A percentile compares a stretch with the other conserved stretches of the same genome.
Evolutionary conservation across 257 asterid genomes (phyloP).

Genomic region (Ajuga chamaepitys): DNA sequence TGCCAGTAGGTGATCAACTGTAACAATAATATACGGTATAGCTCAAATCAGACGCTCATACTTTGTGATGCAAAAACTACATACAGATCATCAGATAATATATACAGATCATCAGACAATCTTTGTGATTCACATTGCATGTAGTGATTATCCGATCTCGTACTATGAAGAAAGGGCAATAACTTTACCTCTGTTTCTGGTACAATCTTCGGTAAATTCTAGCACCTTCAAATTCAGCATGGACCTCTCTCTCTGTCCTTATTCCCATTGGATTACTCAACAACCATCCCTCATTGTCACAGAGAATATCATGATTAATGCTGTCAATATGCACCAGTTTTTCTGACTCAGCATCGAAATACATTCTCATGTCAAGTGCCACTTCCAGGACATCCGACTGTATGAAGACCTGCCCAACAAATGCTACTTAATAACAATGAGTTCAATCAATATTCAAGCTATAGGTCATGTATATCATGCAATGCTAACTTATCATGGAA

Average conservation of each 20-base stretch:
- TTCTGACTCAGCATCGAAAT: slow-evolving; percentile 52
- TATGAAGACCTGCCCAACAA: slow-evolving; percentile 55
- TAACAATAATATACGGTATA: not conserved
- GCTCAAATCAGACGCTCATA: not conserved
- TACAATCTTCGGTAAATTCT: slow-evolving; percentile 73
- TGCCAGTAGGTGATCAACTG: slow-evolving; percentile 6
- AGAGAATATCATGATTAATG: slow-evolving; percentile 28
- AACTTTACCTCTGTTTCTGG: slow-evolving; percentile 33
- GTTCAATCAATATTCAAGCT: not conserved
- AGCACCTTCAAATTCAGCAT: slow-evolving; percentile 84
- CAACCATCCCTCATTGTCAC: slow-evolving; percentile 78
- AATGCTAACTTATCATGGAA: not conserved
- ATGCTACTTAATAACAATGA: not conserved
- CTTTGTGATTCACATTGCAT: not conserved
- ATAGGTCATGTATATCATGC: not conserved
- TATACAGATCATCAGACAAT: not conserved
- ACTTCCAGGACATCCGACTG: slow-evolving; percentile 84
- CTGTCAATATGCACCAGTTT: slow-evolving; percentile 49
- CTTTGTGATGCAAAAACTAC: no score
- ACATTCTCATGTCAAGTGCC: slow-evolving; percentile 76
- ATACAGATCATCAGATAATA: not conserved
- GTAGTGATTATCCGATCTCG: not conserved
- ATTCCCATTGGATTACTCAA: slow-evolving; percentile 79
- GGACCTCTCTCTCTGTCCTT: slow-evolving; percentile 83
- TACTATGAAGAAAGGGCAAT: not conserved